Percentiles rank a stretch among this genome's conserved stretches.
These are phyloP conservation scores for Patellifolia procumbens DNA, from an alignment of 179 eudicot genomes.

Conservation along the genomic window DNA sequence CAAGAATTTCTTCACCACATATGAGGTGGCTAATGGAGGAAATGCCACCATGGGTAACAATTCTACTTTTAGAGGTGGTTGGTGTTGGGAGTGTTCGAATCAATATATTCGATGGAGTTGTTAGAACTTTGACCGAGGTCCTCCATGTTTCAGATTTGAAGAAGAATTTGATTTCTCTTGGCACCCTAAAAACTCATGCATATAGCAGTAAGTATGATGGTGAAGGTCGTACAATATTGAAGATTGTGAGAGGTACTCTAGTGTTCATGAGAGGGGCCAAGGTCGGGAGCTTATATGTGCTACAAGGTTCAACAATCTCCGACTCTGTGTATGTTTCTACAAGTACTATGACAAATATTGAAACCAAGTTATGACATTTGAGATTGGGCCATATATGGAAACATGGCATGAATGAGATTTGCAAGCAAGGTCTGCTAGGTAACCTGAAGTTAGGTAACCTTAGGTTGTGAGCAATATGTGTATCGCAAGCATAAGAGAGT, in stretches of 20 bases:
- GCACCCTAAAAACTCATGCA: neutral
- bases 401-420: neutral
- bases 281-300: neutral
- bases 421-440: neutral
- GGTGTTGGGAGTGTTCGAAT: too few relatives aligned
- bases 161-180: neutral
- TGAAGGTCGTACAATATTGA: neutral
- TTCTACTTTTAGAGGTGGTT: too few relatives aligned
- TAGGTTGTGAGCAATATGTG: neutral
- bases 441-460: neutral
- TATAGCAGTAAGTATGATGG: neutral
- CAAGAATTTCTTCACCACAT: too few relatives aligned
- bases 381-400: neutral
- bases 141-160: neutral
- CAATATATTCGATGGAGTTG: neutral
- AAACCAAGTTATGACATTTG: neutral
- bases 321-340: neutral
- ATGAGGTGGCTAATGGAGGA: too few relatives aligned
- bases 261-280: neutral
- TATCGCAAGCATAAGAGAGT: neutral
- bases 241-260: neutral
- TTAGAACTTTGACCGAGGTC: neutral
- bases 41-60: too few relatives aligned
- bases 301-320: neutral
- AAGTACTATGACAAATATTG: neutral